Evolutionary conservation across 176 grass and related monocot species (phyloP).

Genomic region (Triticum dicoccoides): DNA sequence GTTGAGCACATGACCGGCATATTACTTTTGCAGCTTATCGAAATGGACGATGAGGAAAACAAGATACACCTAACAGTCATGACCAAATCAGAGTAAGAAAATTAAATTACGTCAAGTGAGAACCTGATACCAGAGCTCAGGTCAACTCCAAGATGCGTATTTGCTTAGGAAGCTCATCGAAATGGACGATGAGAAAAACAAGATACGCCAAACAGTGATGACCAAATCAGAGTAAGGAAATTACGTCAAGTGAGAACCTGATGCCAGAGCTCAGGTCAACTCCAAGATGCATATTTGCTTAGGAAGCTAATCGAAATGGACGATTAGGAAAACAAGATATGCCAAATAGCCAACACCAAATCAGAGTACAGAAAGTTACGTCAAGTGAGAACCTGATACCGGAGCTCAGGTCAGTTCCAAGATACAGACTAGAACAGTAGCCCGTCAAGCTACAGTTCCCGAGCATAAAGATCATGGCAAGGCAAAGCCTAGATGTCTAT

Average conservation of each 20-base stretch:
- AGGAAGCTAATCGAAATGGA: background rate
- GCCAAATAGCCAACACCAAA: slow-evolving; percentile 24
- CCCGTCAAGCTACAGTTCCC: slow-evolving; percentile 12
- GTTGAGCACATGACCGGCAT: background rate
- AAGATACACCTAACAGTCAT: slow-evolving; percentile 13
- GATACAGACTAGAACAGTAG: slow-evolving; percentile 7
- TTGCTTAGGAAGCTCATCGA: background rate
- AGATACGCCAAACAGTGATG: slow-evolving; percentile 21
- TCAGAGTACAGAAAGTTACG: background rate
- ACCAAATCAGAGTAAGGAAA: slow-evolving; percentile 28
- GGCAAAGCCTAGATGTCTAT: background rate
- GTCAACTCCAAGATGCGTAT: slow-evolving; percentile 26
- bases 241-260: background rate
- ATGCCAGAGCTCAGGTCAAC: slow-evolving; percentile 27
- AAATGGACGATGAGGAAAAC: background rate
- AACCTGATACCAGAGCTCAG: slow-evolving; percentile 8
- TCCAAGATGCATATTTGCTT: background rate
- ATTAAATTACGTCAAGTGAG: background rate
- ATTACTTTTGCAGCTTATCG: background rate
- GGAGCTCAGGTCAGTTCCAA: background rate
- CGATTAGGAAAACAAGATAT: background rate
- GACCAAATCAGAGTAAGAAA: slow-evolving; percentile 32
- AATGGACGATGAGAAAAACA: background rate
- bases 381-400: background rate
- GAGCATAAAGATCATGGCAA: slow-evolving; percentile 30